Evolutionary conservation across 1,284 basidiomycete genomes (phyloP).

Genomic region (Trichosporon asahii): DNA sequence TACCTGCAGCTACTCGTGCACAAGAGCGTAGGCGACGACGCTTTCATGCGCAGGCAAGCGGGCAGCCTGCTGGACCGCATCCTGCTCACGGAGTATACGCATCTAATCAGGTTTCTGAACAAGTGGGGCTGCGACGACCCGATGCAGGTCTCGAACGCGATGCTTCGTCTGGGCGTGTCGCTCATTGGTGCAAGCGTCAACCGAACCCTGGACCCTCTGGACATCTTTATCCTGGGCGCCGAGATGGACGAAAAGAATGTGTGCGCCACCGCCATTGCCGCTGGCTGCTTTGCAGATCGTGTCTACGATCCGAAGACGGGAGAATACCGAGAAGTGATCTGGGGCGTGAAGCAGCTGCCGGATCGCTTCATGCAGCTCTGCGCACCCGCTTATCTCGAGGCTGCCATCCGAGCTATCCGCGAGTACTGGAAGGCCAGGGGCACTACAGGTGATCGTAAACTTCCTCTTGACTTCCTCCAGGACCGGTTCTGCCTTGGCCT

Average conservation of each 20-base stretch:
- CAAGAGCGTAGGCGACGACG: neutral
- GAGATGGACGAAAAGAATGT: neutral
- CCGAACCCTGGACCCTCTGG: neutral
- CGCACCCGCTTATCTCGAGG: neutral
- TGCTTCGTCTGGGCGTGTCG: neutral
- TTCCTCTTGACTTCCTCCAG: neutral
- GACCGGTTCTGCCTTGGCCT: neutral
- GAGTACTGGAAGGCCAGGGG: neutral
- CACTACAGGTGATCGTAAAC: neutral
- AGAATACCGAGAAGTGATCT: neutral
- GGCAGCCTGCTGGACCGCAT: neutral
- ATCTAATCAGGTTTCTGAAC: neutral
- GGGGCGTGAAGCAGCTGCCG: neutral
- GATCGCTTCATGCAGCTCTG: neutral
- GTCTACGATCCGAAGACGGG: neutral
- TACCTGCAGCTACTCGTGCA: neutral
- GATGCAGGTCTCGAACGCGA: neutral
- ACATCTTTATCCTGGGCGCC: neutral
- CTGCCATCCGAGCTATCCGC: neutral
- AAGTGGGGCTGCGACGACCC: neutral
- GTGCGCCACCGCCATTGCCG: neutral
- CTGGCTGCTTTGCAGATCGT: neutral
- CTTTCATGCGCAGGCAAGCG: neutral
- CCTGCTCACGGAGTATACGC: neutral
- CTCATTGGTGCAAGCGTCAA: neutral